Percentiles rank a stretch among this genome's conserved stretches.
Evolutionary conservation across 129 eudicot species (phyloP).

Genomic region (Chrysanthemum makinoi): DNA sequence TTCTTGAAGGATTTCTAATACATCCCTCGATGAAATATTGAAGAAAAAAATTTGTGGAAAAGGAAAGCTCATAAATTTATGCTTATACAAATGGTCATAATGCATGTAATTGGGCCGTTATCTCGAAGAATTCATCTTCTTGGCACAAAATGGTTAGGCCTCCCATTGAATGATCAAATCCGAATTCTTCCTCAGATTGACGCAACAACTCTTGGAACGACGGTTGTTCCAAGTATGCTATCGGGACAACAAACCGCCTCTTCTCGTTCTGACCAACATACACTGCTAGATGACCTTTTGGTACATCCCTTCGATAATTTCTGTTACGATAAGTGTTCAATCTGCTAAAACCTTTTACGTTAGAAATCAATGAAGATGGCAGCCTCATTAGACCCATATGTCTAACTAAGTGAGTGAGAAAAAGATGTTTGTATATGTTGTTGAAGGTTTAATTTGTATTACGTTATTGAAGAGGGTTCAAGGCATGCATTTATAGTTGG

Average conservation of each 20-base stretch:
- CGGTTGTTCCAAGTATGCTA: slow-evolving; percentile 26
- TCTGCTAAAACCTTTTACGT: slow-evolving; percentile 22
- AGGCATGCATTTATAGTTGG: slow-evolving; percentile 2
- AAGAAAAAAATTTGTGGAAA: too few species aligned
- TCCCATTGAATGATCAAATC: slow-evolving; percentile 30
- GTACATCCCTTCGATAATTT: slow-evolving; percentile 22
- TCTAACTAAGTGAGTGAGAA: not conserved
- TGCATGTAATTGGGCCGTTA: not conserved
- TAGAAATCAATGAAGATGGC: not conserved
- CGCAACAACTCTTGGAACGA: slow-evolving; percentile 27
- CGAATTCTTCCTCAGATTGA: slow-evolving; percentile 25
- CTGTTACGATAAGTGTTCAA: not conserved
- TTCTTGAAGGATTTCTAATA: too few species aligned
- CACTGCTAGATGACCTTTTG: slow-evolving; percentile 27
- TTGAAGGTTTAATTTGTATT: not conserved
- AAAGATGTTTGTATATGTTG: not conserved
- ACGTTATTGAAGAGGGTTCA: not conserved
- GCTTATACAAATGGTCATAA: slow-evolving; percentile 3
- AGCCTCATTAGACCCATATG: slow-evolving; percentile 20
- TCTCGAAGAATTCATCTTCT: slow-evolving; percentile 27
- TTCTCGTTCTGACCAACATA: slow-evolving; percentile 26
- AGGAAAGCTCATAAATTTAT: too few species aligned
- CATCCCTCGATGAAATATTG: too few species aligned
- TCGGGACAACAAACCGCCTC: slow-evolving; percentile 20
- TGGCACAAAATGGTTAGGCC: slow-evolving; percentile 30